phyloP scores from a whole-genome alignment of 139 green algal genomes.

The Micromonas pusilla region DNA sequence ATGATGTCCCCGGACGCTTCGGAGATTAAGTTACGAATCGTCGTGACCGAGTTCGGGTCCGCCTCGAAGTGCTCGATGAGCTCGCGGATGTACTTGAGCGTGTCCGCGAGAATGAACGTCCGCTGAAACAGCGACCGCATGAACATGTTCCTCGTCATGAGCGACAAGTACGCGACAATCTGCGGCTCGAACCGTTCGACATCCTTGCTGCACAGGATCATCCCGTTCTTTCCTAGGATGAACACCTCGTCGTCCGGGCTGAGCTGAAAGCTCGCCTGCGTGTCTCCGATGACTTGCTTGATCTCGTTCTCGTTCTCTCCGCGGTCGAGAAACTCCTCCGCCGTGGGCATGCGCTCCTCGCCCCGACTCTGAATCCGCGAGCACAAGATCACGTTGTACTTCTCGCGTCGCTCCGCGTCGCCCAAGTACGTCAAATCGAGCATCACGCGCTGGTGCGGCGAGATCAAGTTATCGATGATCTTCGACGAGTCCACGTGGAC shows the following conservation, averaged over 20 bases:
- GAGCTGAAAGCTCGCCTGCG: constrained; percentile 5
- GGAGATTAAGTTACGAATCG: constrained; percentile 25
- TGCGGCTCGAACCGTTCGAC: constrained; percentile 1
- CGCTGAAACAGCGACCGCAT: constrained; percentile 28
- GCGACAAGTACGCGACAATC: constrained; percentile 15
- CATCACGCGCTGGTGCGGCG: constrained; percentile 4
- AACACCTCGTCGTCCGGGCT: constrained; percentile 18
- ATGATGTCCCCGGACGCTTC: constrained; percentile 27
- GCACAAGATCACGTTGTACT: constrained; percentile 24
- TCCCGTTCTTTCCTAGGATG: constrained; percentile 24
- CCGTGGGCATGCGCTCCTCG: neutral
- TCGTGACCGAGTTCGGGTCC: constrained; percentile 22
- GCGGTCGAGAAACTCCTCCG: constrained; percentile 15
- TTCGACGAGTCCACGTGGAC: constrained; percentile 5
- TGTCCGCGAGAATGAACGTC: constrained; percentile 22
- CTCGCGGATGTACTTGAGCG: constrained; percentile 18
- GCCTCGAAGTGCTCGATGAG: constrained; percentile 25
- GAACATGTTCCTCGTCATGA: constrained; percentile 28
- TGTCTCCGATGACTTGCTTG: constrained; percentile 27
- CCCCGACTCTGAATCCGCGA: constrained; percentile 5
- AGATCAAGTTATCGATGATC: constrained; percentile 3
- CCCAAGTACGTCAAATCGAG: constrained; percentile 25
- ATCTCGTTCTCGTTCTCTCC: constrained; percentile 27
- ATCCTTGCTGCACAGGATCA: constrained; percentile 11
- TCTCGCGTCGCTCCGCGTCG: neutral